phyloP scores from a whole-genome alignment of 2,329 filamentous ascomycete genomes.

The Kalmusia sp. region DNA sequence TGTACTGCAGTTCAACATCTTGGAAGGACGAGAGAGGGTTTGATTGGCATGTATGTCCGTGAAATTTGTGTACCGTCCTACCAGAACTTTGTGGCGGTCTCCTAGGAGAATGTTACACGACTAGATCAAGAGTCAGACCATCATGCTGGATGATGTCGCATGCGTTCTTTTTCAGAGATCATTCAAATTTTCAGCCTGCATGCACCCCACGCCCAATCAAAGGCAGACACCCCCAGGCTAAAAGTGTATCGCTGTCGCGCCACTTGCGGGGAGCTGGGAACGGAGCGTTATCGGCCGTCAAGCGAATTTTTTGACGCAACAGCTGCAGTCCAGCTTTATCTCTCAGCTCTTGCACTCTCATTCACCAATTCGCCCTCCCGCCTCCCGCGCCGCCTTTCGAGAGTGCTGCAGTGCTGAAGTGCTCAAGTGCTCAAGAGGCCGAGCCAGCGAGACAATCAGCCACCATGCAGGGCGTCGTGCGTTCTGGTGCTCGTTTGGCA shows the following conservation, averaged over 20 bases:
- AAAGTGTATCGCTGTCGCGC: constrained; percentile 19
- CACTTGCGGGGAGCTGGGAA: constrained; percentile 20
- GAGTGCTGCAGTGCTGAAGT: constrained; percentile 26
- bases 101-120: not conserved
- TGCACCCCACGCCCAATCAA: constrained; percentile 7
- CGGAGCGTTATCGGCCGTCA: constrained; percentile 36
- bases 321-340: constrained; percentile 15
- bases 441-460: constrained; percentile 28
- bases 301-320: constrained; percentile 13
- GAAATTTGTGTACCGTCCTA: no score
- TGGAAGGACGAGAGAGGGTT: no score
- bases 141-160: not conserved
- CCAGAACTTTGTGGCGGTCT: no score
- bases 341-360: constrained; percentile 19
- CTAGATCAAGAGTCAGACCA: not conserved
- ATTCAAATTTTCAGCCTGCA: constrained; percentile 6
- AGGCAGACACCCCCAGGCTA: constrained; percentile 21
- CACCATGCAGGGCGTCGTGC: constrained; percentile 49
- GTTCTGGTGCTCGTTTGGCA: constrained; percentile 44
- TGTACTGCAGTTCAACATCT: no score
- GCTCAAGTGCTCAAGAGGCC: no score
- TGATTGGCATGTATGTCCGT: no score
- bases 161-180: not conserved
- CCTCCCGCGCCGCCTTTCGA: constrained; percentile 22
- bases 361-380: constrained; percentile 28